Evolutionary conservation across 2,329 filamentous ascomycete species (phyloP).

Genomic region (Epichloe coenophiala): DNA sequence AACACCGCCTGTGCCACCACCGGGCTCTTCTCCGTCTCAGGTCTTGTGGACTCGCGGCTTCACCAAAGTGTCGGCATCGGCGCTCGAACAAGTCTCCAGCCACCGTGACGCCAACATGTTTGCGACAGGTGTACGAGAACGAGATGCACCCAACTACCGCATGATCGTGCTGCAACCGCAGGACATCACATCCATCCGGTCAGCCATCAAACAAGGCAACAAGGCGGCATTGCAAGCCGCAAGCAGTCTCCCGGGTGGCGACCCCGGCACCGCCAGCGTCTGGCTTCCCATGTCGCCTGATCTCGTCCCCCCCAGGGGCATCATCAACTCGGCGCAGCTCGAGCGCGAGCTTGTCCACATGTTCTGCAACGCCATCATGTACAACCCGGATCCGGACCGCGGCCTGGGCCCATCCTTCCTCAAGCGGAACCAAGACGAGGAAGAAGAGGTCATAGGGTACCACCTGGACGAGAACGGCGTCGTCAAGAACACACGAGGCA

Average conservation of each 20-base stretch:
- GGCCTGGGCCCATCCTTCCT: slow-evolving; percentile 53
- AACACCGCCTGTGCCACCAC: slow-evolving; percentile 29
- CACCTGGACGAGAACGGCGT: slow-evolving; percentile 71
- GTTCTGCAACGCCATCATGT: slow-evolving; percentile 98
- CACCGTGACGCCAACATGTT: slow-evolving; percentile 73
- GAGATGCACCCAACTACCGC: slow-evolving; percentile 63
- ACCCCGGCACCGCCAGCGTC: slow-evolving; percentile 41
- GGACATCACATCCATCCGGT: slow-evolving; percentile 65
- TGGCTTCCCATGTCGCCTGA: slow-evolving; percentile 61
- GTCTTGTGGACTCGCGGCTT: slow-evolving; percentile 67
- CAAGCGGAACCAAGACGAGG: slow-evolving; percentile 28
- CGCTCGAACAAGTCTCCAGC: slow-evolving; percentile 62
- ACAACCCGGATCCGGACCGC: slow-evolving; percentile 71
- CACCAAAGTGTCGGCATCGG: slow-evolving; percentile 56
- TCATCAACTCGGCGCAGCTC: slow-evolving; percentile 85
- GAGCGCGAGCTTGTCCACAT: slow-evolving; percentile 91
- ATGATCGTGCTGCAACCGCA: slow-evolving; percentile 62
- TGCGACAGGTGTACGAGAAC: slow-evolving; percentile 59
- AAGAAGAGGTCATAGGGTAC: slow-evolving; percentile 41
- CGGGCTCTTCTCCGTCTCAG: slow-evolving; percentile 48
- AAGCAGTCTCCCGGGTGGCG: slow-evolving; percentile 45
- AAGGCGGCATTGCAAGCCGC: slow-evolving; percentile 48
- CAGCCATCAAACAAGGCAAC: slow-evolving; percentile 61
- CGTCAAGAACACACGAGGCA: slow-evolving; percentile 74
- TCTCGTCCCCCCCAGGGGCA: slow-evolving; percentile 66